Evolutionary conservation across 495 filamentous ascomycete genomes (phyloP).

Genomic region (Cudoniella acicularis): DNA sequence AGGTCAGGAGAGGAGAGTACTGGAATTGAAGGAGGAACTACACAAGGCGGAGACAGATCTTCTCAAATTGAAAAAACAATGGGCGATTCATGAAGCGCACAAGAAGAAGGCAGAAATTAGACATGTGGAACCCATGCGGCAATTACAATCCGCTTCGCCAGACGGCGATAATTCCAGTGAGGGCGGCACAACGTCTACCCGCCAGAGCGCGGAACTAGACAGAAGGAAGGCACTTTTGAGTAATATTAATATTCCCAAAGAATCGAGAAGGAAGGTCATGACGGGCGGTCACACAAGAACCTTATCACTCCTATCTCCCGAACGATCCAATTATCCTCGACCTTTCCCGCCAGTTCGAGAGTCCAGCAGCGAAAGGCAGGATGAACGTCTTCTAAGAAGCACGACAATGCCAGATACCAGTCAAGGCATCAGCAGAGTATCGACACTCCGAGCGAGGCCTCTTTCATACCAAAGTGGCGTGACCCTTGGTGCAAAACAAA

Average conservation of each 20-base stretch:
- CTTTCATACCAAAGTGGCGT: slow-evolving; percentile 26
- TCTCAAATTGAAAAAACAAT: slow-evolving; percentile 72
- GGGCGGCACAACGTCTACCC: slow-evolving; percentile 9
- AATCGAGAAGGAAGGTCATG: slow-evolving; percentile 53
- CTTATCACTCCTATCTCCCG: slow-evolving; percentile 79
- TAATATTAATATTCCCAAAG: slow-evolving; percentile 35
- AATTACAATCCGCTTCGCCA: slow-evolving; percentile 33
- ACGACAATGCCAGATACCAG: slow-evolving; percentile 25
- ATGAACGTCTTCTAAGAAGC: slow-evolving; percentile 3
- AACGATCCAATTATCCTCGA: slow-evolving; percentile 33
- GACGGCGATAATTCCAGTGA: slow-evolving; percentile 5
- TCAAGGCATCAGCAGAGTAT: slow-evolving; percentile 17
- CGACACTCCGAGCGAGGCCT: slow-evolving; percentile 10
- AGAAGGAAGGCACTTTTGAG: slow-evolving; percentile 55
- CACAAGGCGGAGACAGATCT: slow-evolving; percentile 75
- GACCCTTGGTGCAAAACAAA: slow-evolving; percentile 57
- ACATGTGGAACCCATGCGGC: slow-evolving; percentile 48
- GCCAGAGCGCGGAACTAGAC: slow-evolving; percentile 48
- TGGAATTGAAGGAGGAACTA: slow-evolving; percentile 89
- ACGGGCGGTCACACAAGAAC: slow-evolving; percentile 65
- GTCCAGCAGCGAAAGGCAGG: slow-evolving; percentile 5
- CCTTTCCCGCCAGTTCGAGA: slow-evolving; percentile 33
- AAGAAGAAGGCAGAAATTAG: slow-evolving; percentile 66
- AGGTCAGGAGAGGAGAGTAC: slow-evolving; percentile 85
- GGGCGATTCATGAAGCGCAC: slow-evolving; percentile 71